phyloP scores from a whole-genome alignment of 805 yeast genomes.

The Zygosaccharomyces lentus region DNA sequence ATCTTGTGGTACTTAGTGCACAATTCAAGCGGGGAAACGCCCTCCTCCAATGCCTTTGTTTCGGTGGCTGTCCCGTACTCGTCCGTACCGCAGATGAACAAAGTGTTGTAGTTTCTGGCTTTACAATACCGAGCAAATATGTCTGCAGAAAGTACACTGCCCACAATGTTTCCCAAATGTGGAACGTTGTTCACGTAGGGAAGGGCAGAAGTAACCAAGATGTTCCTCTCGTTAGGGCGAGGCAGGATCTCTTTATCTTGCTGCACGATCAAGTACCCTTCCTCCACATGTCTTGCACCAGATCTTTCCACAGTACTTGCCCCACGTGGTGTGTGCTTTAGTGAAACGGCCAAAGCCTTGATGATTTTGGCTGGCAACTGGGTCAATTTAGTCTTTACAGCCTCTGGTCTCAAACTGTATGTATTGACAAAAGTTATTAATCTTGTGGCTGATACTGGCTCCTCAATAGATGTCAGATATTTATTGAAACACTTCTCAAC shows the following conservation, averaged over 20 bases:
- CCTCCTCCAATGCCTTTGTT: conserved; percentile 94
- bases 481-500: conserved; percentile 38
- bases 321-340: conserved; percentile 34
- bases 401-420: conserved; percentile 41
- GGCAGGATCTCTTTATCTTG: conserved; percentile 51
- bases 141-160: conserved; percentile 92
- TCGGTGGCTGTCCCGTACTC: conserved; percentile 99
- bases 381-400: conserved; percentile 26
- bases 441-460: conserved; percentile 44
- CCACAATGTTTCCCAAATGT: conserved; percentile 94
- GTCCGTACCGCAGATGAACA: conserved; percentile 94
- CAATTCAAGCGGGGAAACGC: conserved; percentile 78
- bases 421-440: conserved; percentile 56
- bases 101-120: conserved; percentile 79
- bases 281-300: conserved; percentile 33
- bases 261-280: conserved; percentile 26
- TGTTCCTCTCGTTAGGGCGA: conserved; percentile 65
- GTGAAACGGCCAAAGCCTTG: conserved; percentile 45
- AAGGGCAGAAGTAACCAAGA: conserved; percentile 89
- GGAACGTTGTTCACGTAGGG: conserved; percentile 99
- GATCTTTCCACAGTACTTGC: conserved; percentile 38
- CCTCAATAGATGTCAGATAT: conserved; percentile 28
- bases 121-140: conserved; percentile 87
- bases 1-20: conserved; percentile 87
- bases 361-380: conserved; percentile 37